Conservation (phyloP, 73 alveolate genomes). For the Stentor roeselii region DNA sequence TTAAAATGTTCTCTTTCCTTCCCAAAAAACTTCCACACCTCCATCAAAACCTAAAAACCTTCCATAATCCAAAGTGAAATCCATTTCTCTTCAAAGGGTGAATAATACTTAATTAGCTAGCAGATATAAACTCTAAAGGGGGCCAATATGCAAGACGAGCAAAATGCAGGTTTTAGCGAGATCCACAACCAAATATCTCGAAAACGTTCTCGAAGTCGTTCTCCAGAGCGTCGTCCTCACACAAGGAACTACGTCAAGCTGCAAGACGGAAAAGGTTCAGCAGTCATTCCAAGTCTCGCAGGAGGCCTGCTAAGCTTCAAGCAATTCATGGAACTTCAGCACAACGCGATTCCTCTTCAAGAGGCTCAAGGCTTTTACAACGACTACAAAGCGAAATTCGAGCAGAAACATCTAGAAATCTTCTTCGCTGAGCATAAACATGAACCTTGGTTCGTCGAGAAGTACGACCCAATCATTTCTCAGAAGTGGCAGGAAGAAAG, state of each 20-base stretch:
- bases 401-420: constrained; percentile 66
- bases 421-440: constrained; percentile 73
- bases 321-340: constrained; percentile 55
- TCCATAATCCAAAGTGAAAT: too few relatives aligned
- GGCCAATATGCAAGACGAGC: not conserved
- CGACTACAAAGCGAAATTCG: constrained; percentile 70
- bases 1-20: too few relatives aligned
- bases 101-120: too few relatives aligned
- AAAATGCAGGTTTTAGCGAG: not conserved
- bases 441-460: constrained; percentile 90
- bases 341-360: constrained; percentile 29
- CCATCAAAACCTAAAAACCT: too few relatives aligned
- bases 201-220: not conserved
- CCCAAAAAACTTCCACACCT: too few relatives aligned
- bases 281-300: constrained; percentile 50
- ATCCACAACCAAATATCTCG: not conserved
- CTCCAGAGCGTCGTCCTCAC: constrained; percentile 11
- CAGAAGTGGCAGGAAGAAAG: constrained; percentile 63
- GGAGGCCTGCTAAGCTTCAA: constrained; percentile 65
- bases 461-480: constrained; percentile 70
- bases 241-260: constrained; percentile 1
- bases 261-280: constrained; percentile 15
- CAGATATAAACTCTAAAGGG: not conserved
- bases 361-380: constrained; percentile 70
- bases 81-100: too few relatives aligned